A percentile compares a stretch with the other conserved stretches of the same genome.
phyloP scores from a whole-genome alignment of 441 rosid species.

The Eutrema salsugineum region DNA sequence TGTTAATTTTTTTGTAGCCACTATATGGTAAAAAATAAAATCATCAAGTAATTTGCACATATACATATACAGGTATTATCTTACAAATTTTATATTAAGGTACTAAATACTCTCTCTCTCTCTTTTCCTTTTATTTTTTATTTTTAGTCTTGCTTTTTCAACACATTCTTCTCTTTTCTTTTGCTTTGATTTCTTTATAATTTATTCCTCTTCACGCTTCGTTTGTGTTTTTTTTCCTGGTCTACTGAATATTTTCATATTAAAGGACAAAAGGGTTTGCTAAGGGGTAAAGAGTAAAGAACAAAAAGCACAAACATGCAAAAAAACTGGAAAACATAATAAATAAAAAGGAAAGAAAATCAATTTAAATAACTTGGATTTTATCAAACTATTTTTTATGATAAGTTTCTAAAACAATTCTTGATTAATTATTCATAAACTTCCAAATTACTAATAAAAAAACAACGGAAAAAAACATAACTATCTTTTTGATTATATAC shows the following conservation, averaged over 20 bases:
- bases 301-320: constrained; percentile 4
- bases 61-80: neutral
- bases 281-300: constrained; percentile 6
- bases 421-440: neutral
- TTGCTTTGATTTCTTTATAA: constrained; percentile 16
- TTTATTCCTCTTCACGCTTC: constrained; percentile 15
- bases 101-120: neutral
- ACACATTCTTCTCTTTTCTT: neutral
- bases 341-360: neutral
- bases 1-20: too few species aligned
- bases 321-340: neutral
- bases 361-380: neutral
- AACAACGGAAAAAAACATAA: neutral
- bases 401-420: neutral
- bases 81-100: neutral
- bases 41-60: neutral
- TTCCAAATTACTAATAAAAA: neutral
- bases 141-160: neutral
- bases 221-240: neutral
- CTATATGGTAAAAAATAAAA: neutral
- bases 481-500: constrained; percentile 13
- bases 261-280: constrained; percentile 16
- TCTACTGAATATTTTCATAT: neutral
- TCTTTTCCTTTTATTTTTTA: too few species aligned
- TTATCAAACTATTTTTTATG: neutral